A percentile compares a stretch with the other conserved stretches of the same genome.
Evolutionary conservation across 2,329 filamentous ascomycete genomes (phyloP).

Genomic region (Westerdykella aurantiaca): DNA sequence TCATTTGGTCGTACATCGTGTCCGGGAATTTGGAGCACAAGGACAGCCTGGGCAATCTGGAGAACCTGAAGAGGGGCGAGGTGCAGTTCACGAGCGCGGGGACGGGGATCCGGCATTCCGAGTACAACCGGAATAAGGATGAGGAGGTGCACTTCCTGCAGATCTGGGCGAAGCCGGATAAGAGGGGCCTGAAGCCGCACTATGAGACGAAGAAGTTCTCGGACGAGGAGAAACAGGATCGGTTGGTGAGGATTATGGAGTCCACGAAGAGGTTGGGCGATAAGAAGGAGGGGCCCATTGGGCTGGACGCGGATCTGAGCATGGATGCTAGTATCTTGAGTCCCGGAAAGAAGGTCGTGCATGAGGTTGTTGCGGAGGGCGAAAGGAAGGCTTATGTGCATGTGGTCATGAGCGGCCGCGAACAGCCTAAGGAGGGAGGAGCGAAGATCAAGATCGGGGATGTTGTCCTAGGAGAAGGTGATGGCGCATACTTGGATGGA

Average conservation of each 20-base stretch:
- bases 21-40: conserved; percentile 80
- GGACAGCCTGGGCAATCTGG: conserved; percentile 67
- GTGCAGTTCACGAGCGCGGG: conserved; percentile 90
- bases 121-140: conserved; percentile 68
- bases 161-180: conserved; percentile 82
- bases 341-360: conserved; percentile 61
- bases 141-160: conserved; percentile 79
- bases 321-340: conserved; percentile 74
- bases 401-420: conserved; percentile 59
- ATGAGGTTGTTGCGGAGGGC: conserved; percentile 62
- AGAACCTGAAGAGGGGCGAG: conserved; percentile 72
- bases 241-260: conserved; percentile 70
- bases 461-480: conserved; percentile 65
- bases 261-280: conserved; percentile 60
- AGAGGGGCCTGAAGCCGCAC: conserved; percentile 61
- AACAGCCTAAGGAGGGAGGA: conserved; percentile 60
- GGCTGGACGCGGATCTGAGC: conserved; percentile 76
- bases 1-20: conserved; percentile 88
- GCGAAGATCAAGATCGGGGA: conserved; percentile 66
- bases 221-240: conserved; percentile 66
- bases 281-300: conserved; percentile 66
- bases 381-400: conserved; percentile 72
- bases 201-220: conserved; percentile 71
- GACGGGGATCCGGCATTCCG: conserved; percentile 71
- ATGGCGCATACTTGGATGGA: conserved; percentile 68